These are phyloP conservation scores for Trichoderma guizhouense DNA, from an alignment of 2,329 filamentous ascomycete species.

Conservation along the genomic window DNA sequence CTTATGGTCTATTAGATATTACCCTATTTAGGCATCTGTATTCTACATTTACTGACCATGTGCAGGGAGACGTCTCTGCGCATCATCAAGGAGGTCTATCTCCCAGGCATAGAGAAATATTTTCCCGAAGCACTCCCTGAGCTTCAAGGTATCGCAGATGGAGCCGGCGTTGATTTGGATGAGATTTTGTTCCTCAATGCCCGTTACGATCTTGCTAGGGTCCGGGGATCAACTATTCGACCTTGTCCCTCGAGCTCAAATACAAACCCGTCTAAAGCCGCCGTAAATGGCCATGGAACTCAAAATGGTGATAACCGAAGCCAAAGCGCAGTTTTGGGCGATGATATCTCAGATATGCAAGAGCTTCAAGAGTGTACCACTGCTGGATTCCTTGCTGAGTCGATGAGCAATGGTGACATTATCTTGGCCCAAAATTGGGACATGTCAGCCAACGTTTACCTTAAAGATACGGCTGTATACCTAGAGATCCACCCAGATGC, in stretches of 20 bases:
- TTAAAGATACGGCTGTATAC: conserved; percentile 11
- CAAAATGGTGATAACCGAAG: neutral
- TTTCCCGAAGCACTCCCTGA: neutral
- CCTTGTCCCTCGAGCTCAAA: neutral
- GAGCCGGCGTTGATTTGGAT: neutral
- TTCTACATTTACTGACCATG: neutral
- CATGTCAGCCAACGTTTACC: conserved; percentile 15
- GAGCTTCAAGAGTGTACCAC: conserved; percentile 15
- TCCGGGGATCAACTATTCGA: neutral
- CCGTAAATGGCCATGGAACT: neutral
- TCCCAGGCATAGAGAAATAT: neutral
- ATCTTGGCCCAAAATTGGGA: conserved; percentile 19
- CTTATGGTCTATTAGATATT: neutral
- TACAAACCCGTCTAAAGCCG: neutral
- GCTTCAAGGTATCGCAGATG: neutral
- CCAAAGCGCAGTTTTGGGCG: neutral
- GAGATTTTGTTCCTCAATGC: neutral
- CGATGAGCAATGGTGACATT: conserved; percentile 2
- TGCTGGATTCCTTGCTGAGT: conserved; percentile 8
- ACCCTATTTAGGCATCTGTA: neutral
- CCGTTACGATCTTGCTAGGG: neutral
- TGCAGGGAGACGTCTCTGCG: neutral
- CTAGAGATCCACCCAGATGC: conserved; percentile 17
- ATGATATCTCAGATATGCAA: neutral
- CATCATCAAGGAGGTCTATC: neutral